A percentile compares a stretch with the other conserved stretches of the same genome.
Conservation (phyloP, 441 rosid genomes). For the Pelargonium australe region DNA sequence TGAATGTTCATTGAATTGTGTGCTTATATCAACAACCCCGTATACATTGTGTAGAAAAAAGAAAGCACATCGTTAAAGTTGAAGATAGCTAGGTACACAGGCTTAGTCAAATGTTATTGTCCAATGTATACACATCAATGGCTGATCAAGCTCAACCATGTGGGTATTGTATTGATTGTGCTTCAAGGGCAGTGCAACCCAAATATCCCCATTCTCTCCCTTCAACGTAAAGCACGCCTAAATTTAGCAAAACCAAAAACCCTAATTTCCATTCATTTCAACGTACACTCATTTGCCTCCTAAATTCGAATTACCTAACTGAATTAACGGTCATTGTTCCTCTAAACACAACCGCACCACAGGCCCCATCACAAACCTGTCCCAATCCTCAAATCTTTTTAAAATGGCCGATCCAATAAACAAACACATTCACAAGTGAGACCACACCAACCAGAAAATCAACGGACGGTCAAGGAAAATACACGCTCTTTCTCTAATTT, state of each 20-base stretch:
- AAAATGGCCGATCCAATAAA: not conserved
- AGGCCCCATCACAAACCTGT: slow-evolving; percentile 27
- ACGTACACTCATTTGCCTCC: slow-evolving; percentile 32
- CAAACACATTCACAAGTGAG: not conserved
- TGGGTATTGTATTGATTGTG: slow-evolving; percentile 35
- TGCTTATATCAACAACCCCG: too few species aligned
- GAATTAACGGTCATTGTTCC: slow-evolving; percentile 29
- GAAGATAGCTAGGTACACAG: too few species aligned
- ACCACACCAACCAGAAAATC: too few species aligned
- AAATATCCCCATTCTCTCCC: slow-evolving; percentile 22
- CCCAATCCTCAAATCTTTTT: slow-evolving; percentile 17
- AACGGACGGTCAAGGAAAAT: slow-evolving; percentile 17
- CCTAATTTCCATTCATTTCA: slow-evolving; percentile 12
- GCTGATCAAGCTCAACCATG: slow-evolving; percentile 25
- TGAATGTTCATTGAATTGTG: too few species aligned
- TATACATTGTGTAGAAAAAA: too few species aligned
- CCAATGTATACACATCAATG: slow-evolving; percentile 1
- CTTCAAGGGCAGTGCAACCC: slow-evolving; percentile 49
- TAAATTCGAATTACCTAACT: slow-evolving; percentile 27
- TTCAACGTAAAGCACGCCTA: slow-evolving; percentile 59
- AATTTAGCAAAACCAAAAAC: too few species aligned
- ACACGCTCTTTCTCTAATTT: not conserved
- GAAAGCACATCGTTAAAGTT: too few species aligned
- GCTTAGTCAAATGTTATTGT: too few species aligned
- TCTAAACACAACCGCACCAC: slow-evolving; percentile 9